A percentile compares a stretch with the other conserved stretches of the same genome.
phyloP scores from a whole-genome alignment of 1,284 basidiomycete species.

The Pholiota adiposa region DNA sequence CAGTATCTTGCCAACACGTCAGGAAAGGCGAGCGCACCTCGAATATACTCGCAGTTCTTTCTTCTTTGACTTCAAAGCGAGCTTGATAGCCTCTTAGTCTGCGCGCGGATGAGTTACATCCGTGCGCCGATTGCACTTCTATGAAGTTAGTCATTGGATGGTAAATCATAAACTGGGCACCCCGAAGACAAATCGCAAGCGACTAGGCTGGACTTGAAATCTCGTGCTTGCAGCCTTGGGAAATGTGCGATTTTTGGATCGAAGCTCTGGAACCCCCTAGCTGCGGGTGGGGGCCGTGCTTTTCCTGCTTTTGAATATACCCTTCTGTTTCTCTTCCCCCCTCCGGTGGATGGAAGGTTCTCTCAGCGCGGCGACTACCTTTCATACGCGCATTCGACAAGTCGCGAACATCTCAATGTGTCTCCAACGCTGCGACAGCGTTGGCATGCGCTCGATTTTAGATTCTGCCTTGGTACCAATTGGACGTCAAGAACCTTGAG shows the following conservation, averaged over 20 bases:
- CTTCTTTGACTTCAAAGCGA: conserved; percentile 6
- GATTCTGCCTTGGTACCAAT: background rate
- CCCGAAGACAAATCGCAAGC: background rate
- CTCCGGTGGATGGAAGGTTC: too few relatives aligned
- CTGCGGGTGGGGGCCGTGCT: too few relatives aligned
- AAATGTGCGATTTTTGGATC: too few relatives aligned
- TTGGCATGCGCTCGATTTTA: background rate
- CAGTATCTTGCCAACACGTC: conserved; percentile 10
- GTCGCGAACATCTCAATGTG: background rate
- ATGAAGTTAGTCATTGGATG: background rate
- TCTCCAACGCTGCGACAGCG: background rate
- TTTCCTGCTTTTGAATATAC: background rate
- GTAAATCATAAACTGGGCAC: background rate
- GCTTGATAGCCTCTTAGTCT: conserved; percentile 17
- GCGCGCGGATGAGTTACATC: conserved; percentile 21
- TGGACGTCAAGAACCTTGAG: conserved; percentile 8
- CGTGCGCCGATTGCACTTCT: conserved; percentile 3
- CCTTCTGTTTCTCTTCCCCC: too few relatives aligned
- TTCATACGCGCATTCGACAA: background rate
- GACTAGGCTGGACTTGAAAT: background rate
- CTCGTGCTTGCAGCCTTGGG: background rate
- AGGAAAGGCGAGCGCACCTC: background rate
- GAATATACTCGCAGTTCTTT: background rate
- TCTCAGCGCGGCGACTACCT: background rate
- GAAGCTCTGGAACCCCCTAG: too few relatives aligned